Evolutionary conservation across 2,329 filamentous ascomycete genomes (phyloP).

Genomic region (Dactylellina drechsleri): DNA sequence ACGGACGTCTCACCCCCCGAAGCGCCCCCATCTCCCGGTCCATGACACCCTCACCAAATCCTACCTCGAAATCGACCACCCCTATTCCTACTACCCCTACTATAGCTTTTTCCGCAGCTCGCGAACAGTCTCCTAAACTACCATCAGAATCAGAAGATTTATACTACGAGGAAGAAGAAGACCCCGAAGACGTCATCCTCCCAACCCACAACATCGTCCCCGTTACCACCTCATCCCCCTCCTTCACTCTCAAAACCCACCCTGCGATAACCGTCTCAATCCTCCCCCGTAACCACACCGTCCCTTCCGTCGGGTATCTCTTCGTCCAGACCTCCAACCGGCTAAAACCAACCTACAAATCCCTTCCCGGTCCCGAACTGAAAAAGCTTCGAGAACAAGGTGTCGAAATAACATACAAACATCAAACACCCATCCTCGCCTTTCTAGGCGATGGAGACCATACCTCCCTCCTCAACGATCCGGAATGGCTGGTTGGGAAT

Average conservation of each 20-base stretch:
- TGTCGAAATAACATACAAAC: conserved; percentile 62
- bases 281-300: conserved; percentile 65
- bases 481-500: conserved; percentile 63
- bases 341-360: conserved; percentile 62
- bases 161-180: conserved; percentile 55
- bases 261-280: conserved; percentile 62
- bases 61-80: background rate
- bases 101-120: no score
- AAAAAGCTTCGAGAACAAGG: conserved; percentile 62
- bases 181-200: conserved; percentile 19
- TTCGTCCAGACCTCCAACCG: conserved; percentile 63
- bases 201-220: conserved; percentile 48
- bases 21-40: conserved; percentile 8
- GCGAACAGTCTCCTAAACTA: no score
- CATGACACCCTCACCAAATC: conserved; percentile 28
- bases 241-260: conserved; percentile 35
- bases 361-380: conserved; percentile 61
- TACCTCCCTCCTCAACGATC: conserved; percentile 62
- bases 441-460: conserved; percentile 66
- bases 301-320: conserved; percentile 66
- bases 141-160: conserved; percentile 58
- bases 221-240: background rate
- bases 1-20: background rate
- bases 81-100: background rate
- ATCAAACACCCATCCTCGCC: conserved; percentile 63